A percentile compares a stretch with the other conserved stretches of the same genome.
phyloP scores from a whole-genome alignment of 2,329 filamentous ascomycete genomes.

The Xylaria polymorpha region DNA sequence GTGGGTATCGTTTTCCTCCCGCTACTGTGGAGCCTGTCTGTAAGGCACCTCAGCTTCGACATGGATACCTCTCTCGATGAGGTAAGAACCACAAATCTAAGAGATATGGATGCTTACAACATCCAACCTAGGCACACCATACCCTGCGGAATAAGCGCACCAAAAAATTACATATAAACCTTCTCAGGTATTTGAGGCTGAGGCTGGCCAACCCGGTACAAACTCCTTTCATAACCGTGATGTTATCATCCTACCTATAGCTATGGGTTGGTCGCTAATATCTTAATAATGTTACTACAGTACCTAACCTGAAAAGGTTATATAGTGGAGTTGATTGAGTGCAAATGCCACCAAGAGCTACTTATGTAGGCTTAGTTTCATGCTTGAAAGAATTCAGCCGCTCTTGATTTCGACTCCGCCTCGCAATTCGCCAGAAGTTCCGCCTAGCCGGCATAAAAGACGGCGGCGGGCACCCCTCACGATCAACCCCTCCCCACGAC shows the following conservation, averaged over 20 bases:
- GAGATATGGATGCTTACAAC: no score
- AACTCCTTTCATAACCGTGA: neutral
- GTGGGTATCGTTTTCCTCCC: no score
- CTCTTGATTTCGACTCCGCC: neutral
- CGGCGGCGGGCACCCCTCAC: neutral
- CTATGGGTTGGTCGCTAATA: neutral
- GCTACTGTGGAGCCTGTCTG: neutral
- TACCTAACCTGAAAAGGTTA: no score
- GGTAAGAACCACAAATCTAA: neutral
- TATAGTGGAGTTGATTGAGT: neutral
- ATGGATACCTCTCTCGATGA: no score
- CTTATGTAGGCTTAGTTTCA: neutral
- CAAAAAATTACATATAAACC: neutral
- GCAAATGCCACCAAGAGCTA: neutral
- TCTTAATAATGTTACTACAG: no score
- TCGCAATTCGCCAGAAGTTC: neutral
- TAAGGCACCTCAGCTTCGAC: neutral
- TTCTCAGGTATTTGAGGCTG: neutral
- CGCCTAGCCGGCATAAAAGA: neutral
- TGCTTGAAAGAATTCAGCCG: neutral
- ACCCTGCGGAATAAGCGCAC: neutral
- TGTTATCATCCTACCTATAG: neutral
- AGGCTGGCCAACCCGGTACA: neutral
- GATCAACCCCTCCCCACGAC: conserved; percentile 4
- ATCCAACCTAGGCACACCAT: no score